Evolutionary conservation across 2,329 filamentous ascomycete genomes (phyloP).

Genomic region (Verticillium nonalfalfae): DNA sequence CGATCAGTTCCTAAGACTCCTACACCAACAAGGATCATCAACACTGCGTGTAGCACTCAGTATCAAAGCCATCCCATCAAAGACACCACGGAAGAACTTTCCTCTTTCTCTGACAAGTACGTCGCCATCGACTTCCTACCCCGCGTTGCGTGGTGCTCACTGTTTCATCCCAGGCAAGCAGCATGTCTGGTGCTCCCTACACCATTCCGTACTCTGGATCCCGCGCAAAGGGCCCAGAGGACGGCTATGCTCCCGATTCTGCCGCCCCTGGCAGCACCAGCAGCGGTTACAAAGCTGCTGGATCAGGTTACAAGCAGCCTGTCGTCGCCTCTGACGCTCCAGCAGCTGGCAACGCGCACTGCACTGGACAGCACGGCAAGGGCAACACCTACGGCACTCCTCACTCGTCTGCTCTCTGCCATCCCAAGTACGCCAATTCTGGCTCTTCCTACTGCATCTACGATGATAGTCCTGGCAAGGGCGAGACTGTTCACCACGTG

Average conservation of each 20-base stretch:
- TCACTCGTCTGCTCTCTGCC: not conserved
- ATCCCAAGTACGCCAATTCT: not conserved
- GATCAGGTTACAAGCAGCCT: not conserved
- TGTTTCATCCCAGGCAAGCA: slow-evolving; percentile 3
- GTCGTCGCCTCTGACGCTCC: not conserved
- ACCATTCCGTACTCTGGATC: slow-evolving; percentile 19
- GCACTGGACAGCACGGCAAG: not conserved
- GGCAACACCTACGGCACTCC: not conserved
- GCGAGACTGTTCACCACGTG: not conserved
- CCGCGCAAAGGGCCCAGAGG: slow-evolving; percentile 12
- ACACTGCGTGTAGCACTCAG: not conserved
- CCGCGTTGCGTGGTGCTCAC: not conserved
- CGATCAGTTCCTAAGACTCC: not conserved
- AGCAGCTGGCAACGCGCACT: not conserved
- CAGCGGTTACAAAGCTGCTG: not conserved
- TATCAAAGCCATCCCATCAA: not conserved
- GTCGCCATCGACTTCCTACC: not conserved
- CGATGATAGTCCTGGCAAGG: not conserved
- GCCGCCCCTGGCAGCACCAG: not conserved
- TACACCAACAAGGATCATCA: not conserved
- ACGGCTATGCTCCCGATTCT: slow-evolving; percentile 6
- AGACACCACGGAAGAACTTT: not conserved
- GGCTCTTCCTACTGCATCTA: not conserved
- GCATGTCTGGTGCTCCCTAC: slow-evolving; percentile 16
- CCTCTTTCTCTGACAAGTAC: not conserved